Percentiles rank a stretch among this genome's conserved stretches.
Evolutionary conservation across 257 asterid species (phyloP).

Genomic region (Pogostemon cablin): DNA sequence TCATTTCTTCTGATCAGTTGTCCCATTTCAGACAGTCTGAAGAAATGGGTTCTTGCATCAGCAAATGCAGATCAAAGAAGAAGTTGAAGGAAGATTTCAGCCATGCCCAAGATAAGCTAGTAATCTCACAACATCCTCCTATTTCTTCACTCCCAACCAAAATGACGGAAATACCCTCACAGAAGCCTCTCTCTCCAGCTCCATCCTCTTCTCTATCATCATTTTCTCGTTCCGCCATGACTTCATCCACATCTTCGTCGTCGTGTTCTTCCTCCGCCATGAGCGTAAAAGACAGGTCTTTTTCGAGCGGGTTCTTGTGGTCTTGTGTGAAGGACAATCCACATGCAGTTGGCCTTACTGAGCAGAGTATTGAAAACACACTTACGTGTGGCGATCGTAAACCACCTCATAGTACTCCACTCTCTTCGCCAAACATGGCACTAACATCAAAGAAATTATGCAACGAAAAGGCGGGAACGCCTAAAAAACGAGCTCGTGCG

Average conservation of each 20-base stretch:
- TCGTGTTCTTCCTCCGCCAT: conserved; percentile 35
- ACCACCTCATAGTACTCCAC: conserved; percentile 23
- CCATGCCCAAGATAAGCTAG: conserved; percentile 65
- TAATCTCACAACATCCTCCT: conserved; percentile 57
- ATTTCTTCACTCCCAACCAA: conserved; percentile 32
- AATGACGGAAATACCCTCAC: conserved; percentile 24
- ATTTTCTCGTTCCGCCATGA: conserved; percentile 42
- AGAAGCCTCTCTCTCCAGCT: conserved; percentile 47
- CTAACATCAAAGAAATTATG: conserved; percentile 25
- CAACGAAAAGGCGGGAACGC: conserved; percentile 42
- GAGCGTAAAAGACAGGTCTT: conserved; percentile 55
- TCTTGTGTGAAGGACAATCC: conserved; percentile 69
- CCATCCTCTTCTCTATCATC: conserved; percentile 54
- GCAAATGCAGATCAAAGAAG: conserved; percentile 70
- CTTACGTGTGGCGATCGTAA: neutral
- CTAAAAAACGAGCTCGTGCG: conserved; percentile 63
- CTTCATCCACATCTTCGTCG: conserved; percentile 27
- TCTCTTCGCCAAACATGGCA: conserved; percentile 15
- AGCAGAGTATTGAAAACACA: conserved; percentile 12
- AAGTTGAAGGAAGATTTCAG: conserved; percentile 35
- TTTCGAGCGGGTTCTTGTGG: conserved; percentile 63
- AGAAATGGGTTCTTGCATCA: conserved; percentile 83
- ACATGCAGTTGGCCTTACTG: conserved; percentile 43
- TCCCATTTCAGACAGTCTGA: neutral
- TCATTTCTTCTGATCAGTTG: conserved; percentile 5